Conservation (phyloP, 2,329 filamentous ascomycete species). For the Colletotrichum costaricense region DNA sequence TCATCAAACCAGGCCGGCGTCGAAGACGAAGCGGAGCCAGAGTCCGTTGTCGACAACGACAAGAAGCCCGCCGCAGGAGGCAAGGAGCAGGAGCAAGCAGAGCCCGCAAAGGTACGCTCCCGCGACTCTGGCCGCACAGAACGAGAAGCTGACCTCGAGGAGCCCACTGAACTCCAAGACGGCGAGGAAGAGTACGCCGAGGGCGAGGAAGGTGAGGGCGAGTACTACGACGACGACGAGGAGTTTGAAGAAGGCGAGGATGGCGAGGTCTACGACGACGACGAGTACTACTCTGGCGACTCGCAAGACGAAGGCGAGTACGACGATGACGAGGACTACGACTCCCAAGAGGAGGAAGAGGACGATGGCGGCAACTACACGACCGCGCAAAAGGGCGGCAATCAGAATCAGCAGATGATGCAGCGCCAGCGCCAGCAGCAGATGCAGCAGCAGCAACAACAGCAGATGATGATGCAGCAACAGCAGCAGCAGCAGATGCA, state of each 20-base stretch:
- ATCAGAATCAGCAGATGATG: slow-evolving; percentile 12
- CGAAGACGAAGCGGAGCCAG: slow-evolving; percentile 37
- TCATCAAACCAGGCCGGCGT: slow-evolving; percentile 32
- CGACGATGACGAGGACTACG: slow-evolving; percentile 39
- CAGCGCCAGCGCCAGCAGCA: slow-evolving; percentile 25
- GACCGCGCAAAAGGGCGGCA: neutral
- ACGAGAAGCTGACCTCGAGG: slow-evolving; percentile 16
- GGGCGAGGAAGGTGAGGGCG: slow-evolving; percentile 10
- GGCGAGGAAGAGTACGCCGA: slow-evolving; percentile 11
- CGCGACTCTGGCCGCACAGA: slow-evolving; percentile 20
- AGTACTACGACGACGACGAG: slow-evolving; percentile 34
- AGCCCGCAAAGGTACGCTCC: slow-evolving; percentile 18
- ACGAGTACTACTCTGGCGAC: slow-evolving; percentile 35
- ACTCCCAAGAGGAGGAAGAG: slow-evolving; percentile 29
- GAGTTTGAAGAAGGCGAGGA: slow-evolving; percentile 29
- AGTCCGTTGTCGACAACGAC: slow-evolving; percentile 21
- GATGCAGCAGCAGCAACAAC: slow-evolving; percentile 38
- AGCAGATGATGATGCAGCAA: slow-evolving; percentile 42
- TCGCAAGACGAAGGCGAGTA: slow-evolving; percentile 37
- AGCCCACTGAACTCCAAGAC: slow-evolving; percentile 21
- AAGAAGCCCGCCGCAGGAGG: slow-evolving; percentile 18
- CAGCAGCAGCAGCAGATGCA: slow-evolving; percentile 41
- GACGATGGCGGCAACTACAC: slow-evolving; percentile 33
- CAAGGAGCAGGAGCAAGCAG: slow-evolving; percentile 30
- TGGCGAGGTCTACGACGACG: slow-evolving; percentile 32